These are phyloP conservation scores for Wickerhamiella sergipiensis DNA, from an alignment of 805 yeast genomes.

Conservation along the genomic window DNA sequence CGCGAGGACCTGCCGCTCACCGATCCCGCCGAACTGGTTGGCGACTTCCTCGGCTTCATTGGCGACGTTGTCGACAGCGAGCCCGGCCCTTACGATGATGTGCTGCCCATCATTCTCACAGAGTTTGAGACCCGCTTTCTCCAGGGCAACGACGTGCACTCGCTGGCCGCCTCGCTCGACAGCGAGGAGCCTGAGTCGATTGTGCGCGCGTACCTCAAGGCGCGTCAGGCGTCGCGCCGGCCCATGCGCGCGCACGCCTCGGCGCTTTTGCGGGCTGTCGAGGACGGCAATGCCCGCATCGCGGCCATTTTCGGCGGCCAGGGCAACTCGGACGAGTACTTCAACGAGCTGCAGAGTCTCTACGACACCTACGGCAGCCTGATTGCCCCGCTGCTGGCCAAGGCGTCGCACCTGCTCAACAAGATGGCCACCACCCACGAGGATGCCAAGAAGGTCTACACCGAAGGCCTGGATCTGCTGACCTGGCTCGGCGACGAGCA, in stretches of 20 bases:
- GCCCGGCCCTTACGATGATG: slow-evolving; percentile 50
- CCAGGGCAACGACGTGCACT: slow-evolving; percentile 69
- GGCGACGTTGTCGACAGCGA: slow-evolving; percentile 25
- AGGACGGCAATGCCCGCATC: slow-evolving; percentile 43
- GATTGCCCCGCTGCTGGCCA: slow-evolving; percentile 53
- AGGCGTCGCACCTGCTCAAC: slow-evolving; percentile 56
- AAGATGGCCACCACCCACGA: slow-evolving; percentile 55
- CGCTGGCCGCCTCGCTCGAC: slow-evolving; percentile 63
- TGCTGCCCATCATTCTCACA: slow-evolving; percentile 51
- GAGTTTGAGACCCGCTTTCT: slow-evolving; percentile 81
- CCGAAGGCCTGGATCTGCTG: slow-evolving; percentile 84
- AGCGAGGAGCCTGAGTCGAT: slow-evolving; percentile 56
- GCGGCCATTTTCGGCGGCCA: slow-evolving; percentile 96
- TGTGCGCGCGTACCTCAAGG: slow-evolving; percentile 63
- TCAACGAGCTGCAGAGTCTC: slow-evolving; percentile 84
- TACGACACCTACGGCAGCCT: slow-evolving; percentile 66
- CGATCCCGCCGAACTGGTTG: slow-evolving; percentile 72
- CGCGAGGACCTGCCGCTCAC: slow-evolving; percentile 35
- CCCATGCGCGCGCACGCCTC: slow-evolving; percentile 39
- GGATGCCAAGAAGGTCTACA: slow-evolving; percentile 74
- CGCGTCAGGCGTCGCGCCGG: slow-evolving; percentile 37
- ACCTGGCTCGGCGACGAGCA: slow-evolving; percentile 74
- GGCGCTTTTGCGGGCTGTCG: slow-evolving; percentile 53
- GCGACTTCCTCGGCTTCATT: slow-evolving; percentile 60
- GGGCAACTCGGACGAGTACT: slow-evolving; percentile 96